Evolutionary conservation across 2,329 filamentous ascomycete genomes (phyloP).

Genomic region (Ophiostoma quercus): DNA sequence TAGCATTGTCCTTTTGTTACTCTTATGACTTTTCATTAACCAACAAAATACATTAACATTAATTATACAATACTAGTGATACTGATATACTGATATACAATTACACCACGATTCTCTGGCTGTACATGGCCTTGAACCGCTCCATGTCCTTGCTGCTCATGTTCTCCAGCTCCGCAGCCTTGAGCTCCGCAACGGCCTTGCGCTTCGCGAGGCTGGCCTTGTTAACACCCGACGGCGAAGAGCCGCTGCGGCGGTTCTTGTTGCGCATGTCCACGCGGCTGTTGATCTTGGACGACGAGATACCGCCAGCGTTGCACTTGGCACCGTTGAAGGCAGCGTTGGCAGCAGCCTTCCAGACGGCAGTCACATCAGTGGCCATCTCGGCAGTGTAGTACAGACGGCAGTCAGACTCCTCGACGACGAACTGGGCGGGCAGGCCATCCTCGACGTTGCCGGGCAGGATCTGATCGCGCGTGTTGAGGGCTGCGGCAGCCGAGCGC

Average conservation of each 20-base stretch:
- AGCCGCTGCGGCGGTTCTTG: background rate
- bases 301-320: conserved; percentile 21
- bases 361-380: conserved; percentile 44
- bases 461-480: conserved; percentile 42
- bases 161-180: background rate
- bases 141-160: conserved; percentile 1
- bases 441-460: conserved; percentile 35
- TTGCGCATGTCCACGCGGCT: conserved; percentile 16
- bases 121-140: conserved; percentile 21
- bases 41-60: conserved; percentile 1
- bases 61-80: background rate
- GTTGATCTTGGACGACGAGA: conserved; percentile 17
- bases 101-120: conserved; percentile 24
- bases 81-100: too few relatives aligned
- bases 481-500: conserved; percentile 23
- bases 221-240: conserved; percentile 12
- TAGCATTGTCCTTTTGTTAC: background rate
- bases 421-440: conserved; percentile 44
- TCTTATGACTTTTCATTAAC: background rate
- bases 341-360: conserved; percentile 44
- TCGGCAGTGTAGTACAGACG: conserved; percentile 48
- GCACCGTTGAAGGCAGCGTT: conserved; percentile 34
- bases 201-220: conserved; percentile 17
- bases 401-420: conserved; percentile 47
- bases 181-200: conserved; percentile 14